Base-by-base conservation (phyloP, 2,329 filamentous ascomycete species). In the Xylariaceae sp. region DNA sequence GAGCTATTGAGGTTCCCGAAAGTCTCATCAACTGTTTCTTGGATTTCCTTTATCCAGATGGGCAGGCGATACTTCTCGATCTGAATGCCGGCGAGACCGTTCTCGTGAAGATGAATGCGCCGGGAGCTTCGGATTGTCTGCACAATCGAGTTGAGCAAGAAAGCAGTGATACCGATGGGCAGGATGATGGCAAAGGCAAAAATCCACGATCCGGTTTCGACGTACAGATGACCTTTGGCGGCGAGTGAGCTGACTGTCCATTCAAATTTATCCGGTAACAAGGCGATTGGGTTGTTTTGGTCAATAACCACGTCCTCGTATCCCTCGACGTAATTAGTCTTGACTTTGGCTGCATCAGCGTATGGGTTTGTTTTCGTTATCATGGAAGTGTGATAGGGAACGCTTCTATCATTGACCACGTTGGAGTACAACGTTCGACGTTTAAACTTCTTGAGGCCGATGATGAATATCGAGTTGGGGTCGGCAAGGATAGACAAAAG, bases 401-500 rank as follows among this genome's bases (percentile, higher is more conserved):
- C 89, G 44, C 83, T 89, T 52, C 85, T 79, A 72, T 97, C 92
- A 70, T 96, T 96, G 66, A 88, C 75, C 46, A 95, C 85, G 67
- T 97, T 97, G 42, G 87, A 80, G 70, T 97, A 97, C 1, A 95
- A 74, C 3, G 83, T 87, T 55, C 85, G 86, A 52, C 88, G 79
- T 68, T 85, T 82, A 74, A 97, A 97, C 62, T 77, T 80, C 57
- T 81, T 79, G 45, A 97, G 76, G 0, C 85, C 91, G 34, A 82
- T 81, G 64, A 95, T 87, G 73, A 97, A 97, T 62, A 96, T 88
- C 58, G 88, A 91, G 48, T 86, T 80, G 0, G 87, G 85, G 61
- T 96, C 91, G 4, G 91, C 88, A 32, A 97, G 78, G 7, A 96
- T 78, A 47, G 87, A 80, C 26, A 97, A 79, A 7, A 97, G 76